Conservation (phyloP, 1,284 basidiomycete genomes). For the Pseudozyma flocculosa region DNA sequence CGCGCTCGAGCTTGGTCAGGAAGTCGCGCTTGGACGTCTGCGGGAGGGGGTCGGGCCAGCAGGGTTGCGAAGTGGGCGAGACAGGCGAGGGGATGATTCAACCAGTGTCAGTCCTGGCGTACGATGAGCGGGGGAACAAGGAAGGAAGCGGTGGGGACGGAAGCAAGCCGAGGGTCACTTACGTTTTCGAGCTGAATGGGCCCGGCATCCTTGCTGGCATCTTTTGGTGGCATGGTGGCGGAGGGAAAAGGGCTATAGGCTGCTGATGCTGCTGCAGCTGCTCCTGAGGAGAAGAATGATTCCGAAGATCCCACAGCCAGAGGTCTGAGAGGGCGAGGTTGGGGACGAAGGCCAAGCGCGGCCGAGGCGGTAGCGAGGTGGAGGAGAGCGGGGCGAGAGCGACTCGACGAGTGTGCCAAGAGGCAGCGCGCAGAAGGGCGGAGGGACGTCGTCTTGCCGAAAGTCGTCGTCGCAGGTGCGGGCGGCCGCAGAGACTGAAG, state of each 20-base stretch:
- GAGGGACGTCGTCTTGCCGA: not conserved
- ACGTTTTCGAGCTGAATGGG: slow-evolving; percentile 58
- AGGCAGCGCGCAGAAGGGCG: not conserved
- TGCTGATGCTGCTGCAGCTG: not conserved
- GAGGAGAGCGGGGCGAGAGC: too few species aligned
- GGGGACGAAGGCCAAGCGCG: slow-evolving; percentile 1
- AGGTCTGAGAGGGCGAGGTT: too few species aligned
- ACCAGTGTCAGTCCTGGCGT: too few species aligned
- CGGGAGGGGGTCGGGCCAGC: not conserved
- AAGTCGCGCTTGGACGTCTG: slow-evolving; percentile 85
- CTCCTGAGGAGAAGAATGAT: not conserved
- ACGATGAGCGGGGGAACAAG: too few species aligned
- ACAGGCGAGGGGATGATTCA: not conserved
- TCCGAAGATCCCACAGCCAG: too few species aligned
- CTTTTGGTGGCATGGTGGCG: slow-evolving; percentile 39
- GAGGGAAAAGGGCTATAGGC: slow-evolving; percentile 1
- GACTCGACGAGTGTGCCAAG: not conserved
- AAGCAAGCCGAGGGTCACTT: too few species aligned
- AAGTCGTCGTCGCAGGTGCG: too few species aligned
- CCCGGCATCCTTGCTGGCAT: slow-evolving; percentile 31
- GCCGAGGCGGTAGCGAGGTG: not conserved
- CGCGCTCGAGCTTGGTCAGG: slow-evolving; percentile 76
- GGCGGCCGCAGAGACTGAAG: not conserved
- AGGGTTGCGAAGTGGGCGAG: not conserved
- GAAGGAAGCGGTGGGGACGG: too few species aligned